A percentile compares a stretch with the other conserved stretches of the same genome.
Conservation (phyloP, 768 basidiomycete species). For the Suillus hirtellus region DNA sequence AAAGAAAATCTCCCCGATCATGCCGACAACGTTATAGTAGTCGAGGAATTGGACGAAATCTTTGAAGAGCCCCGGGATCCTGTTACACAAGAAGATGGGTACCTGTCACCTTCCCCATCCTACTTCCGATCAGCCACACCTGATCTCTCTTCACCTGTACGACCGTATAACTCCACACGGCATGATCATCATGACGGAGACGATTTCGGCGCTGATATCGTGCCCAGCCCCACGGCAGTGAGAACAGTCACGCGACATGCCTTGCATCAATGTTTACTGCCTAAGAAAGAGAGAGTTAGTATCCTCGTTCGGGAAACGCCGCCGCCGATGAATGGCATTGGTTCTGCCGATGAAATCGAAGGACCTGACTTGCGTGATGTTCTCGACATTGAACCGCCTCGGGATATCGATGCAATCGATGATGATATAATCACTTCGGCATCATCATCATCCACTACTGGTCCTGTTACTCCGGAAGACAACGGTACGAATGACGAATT, state of each 20-base stretch:
- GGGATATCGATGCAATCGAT: constrained; percentile 44
- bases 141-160: constrained; percentile 66
- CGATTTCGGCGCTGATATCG: constrained; percentile 53
- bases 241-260: constrained; percentile 21
- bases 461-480: constrained; percentile 36
- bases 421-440: constrained; percentile 26
- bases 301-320: constrained; percentile 34
- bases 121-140: constrained; percentile 49
- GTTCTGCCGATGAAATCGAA: constrained; percentile 17
- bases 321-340: constrained; percentile 14
- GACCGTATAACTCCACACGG: constrained; percentile 24
- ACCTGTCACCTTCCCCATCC: constrained; percentile 70
- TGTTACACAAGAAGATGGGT: constrained; percentile 79
- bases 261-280: constrained; percentile 9
- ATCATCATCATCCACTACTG: constrained; percentile 35
- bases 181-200: constrained; percentile 19
- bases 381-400: constrained; percentile 43
- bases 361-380: constrained; percentile 47
- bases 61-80: constrained; percentile 39
- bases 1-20: constrained; percentile 47
- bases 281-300: constrained; percentile 10
- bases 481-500: constrained; percentile 14
- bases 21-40: constrained; percentile 40
- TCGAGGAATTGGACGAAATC: constrained; percentile 41
- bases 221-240: constrained; percentile 33